Percentiles rank a stretch among this genome's conserved stretches.
Conservation (phyloP, 495 filamentous ascomycete genomes). For the Penicillium salamii region DNA sequence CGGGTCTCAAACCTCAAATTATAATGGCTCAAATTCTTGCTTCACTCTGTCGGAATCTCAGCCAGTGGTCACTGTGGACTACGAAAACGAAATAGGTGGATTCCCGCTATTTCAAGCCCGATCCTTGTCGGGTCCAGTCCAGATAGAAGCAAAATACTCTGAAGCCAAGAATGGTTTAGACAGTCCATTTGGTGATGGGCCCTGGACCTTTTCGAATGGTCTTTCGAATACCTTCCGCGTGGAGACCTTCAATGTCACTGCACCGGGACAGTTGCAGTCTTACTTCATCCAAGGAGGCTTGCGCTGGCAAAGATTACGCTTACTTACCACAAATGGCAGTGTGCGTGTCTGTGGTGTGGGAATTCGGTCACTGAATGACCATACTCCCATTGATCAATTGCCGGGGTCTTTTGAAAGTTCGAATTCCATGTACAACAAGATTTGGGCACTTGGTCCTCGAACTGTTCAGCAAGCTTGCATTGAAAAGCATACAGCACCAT, state of each 20-base stretch:
- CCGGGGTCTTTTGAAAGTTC: conserved; percentile 18
- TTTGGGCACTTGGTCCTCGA: conserved; percentile 20
- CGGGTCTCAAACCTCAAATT: background rate
- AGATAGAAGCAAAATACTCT: conserved; percentile 19
- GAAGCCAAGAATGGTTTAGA: conserved; percentile 13
- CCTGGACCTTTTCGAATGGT: conserved; percentile 18
- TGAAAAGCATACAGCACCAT: conserved; percentile 10
- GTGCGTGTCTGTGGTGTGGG: conserved; percentile 11
- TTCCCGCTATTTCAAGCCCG: conserved; percentile 5
- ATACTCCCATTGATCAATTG: conserved; percentile 4
- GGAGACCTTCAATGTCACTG: conserved; percentile 25
- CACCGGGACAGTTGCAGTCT: conserved; percentile 12
- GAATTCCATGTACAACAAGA: conserved; percentile 18
- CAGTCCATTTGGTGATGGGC: conserved; percentile 15
- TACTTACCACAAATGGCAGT: conserved; percentile 1
- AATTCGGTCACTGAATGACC: conserved; percentile 11
- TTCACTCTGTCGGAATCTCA: conserved; percentile 1
- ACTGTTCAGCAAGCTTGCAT: conserved; percentile 19
- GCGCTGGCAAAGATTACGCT: conserved; percentile 16
- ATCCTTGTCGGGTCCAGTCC: conserved; percentile 1
- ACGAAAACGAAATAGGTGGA: conserved; percentile 12
- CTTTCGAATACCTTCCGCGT: conserved; percentile 20
- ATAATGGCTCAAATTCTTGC: conserved; percentile 1
- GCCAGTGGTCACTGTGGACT: conserved; percentile 8
- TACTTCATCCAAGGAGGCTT: conserved; percentile 23